Conservation (phyloP, 2,329 filamentous ascomycete genomes). For the Fusarium goolgardi region DNA sequence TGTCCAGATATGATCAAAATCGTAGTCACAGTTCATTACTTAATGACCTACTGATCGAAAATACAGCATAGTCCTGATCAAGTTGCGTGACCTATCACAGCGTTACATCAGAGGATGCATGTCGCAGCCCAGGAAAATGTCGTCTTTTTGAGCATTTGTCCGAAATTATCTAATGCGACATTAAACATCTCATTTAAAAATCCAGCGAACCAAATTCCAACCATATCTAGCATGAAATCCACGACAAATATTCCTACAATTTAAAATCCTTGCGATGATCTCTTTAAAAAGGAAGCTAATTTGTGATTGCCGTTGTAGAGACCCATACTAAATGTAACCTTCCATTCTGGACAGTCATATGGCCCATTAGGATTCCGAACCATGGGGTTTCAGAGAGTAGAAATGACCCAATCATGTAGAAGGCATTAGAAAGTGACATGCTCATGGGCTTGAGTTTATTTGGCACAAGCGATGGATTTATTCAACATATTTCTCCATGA, state of each 20-base stretch:
- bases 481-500: neutral
- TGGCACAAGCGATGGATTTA: neutral
- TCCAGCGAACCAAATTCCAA: neutral
- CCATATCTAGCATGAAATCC: neutral
- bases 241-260: neutral
- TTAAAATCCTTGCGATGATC: conserved; percentile 2
- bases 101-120: conserved; percentile 5
- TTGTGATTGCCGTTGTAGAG: neutral
- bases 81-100: conserved; percentile 14
- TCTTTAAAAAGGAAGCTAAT: neutral
- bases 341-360: neutral
- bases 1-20: neutral
- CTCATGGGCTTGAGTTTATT: neutral
- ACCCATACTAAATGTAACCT: neutral
- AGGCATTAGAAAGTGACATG: neutral
- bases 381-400: neutral
- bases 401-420: neutral
- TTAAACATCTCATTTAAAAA: neutral
- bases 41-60: neutral
- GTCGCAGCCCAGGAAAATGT: neutral
- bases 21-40: conserved; percentile 1
- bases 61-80: neutral
- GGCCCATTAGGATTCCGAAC: neutral
- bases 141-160: neutral
- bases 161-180: conserved; percentile 1